phyloP scores from a whole-genome alignment of 805 yeast species.

The Wickerhamomyces mucosus region DNA sequence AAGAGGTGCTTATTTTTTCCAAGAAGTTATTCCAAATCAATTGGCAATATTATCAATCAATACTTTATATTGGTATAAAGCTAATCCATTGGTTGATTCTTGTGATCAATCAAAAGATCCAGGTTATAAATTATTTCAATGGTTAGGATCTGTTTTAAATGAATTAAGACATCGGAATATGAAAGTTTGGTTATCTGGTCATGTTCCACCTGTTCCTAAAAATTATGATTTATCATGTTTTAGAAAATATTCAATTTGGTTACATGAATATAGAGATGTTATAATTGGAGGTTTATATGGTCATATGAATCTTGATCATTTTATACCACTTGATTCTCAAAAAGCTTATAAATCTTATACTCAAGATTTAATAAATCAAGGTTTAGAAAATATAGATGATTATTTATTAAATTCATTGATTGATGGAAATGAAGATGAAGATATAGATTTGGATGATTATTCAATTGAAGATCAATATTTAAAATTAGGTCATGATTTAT shows the following conservation, averaged over 20 bases:
- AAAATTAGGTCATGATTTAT: constrained; percentile 12
- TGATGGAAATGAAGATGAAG: constrained; percentile 2
- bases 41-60: constrained; percentile 74
- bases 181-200: constrained; percentile 85
- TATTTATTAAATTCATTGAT: constrained; percentile 7
- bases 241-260: constrained; percentile 71
- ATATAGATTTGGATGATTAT: constrained; percentile 11
- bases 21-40: constrained; percentile 71
- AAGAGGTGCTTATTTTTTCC: constrained; percentile 64
- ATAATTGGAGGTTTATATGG: constrained; percentile 80
- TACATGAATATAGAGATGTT: constrained; percentile 74
- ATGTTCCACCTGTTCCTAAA: constrained; percentile 79
- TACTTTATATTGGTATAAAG: constrained; percentile 63
- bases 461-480: constrained; percentile 12
- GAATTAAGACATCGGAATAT: constrained; percentile 65
- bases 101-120: constrained; percentile 70
- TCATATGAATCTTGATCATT: constrained; percentile 87
- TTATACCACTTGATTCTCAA: constrained; percentile 63
- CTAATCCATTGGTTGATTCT: constrained; percentile 75
- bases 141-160: constrained; percentile 69
- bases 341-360: constrained; percentile 45
- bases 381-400: constrained; percentile 20
- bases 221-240: constrained; percentile 67
- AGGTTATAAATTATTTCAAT: constrained; percentile 64
- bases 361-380: constrained; percentile 14